Conservation (phyloP, 306 rosid species). For the Macrotyloma uniflorum region DNA sequence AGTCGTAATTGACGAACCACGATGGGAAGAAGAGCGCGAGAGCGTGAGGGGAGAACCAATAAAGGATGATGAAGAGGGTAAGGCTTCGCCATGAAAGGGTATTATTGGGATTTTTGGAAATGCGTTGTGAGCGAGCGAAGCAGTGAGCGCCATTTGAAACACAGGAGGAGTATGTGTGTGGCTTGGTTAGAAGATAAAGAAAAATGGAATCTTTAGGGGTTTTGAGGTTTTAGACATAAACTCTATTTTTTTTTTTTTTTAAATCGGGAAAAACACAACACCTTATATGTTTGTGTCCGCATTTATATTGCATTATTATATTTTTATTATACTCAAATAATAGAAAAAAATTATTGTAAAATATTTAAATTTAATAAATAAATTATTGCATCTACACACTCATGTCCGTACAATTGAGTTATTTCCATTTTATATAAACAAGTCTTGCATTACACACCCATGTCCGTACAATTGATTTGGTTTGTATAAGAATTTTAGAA, state of each 20-base stretch:
- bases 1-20: slow-evolving; percentile 38
- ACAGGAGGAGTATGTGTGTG: not conserved
- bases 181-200: slow-evolving; percentile 29
- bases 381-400: too few species aligned
- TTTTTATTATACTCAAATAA: too few species aligned
- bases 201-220: not conserved
- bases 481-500: not conserved
- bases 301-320: too few species aligned
- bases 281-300: too few species aligned
- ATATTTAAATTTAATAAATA: too few species aligned
- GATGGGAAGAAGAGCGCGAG: slow-evolving; percentile 28
- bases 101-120: slow-evolving; percentile 51
- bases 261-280: too few species aligned
- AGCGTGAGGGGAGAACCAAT: slow-evolving; percentile 42
- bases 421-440: too few species aligned
- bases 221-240: not conserved
- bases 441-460: too few species aligned
- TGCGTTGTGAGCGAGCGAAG: slow-evolving; percentile 33
- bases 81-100: slow-evolving; percentile 42
- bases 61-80: slow-evolving; percentile 37
- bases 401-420: too few species aligned
- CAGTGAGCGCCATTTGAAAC: slow-evolving; percentile 55
- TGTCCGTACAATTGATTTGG: not conserved
- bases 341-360: too few species aligned
- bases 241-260: too few species aligned